Evolutionary conservation across 2,329 filamentous ascomycete genomes (phyloP).

Genomic region (Colletotrichum sp.): DNA sequence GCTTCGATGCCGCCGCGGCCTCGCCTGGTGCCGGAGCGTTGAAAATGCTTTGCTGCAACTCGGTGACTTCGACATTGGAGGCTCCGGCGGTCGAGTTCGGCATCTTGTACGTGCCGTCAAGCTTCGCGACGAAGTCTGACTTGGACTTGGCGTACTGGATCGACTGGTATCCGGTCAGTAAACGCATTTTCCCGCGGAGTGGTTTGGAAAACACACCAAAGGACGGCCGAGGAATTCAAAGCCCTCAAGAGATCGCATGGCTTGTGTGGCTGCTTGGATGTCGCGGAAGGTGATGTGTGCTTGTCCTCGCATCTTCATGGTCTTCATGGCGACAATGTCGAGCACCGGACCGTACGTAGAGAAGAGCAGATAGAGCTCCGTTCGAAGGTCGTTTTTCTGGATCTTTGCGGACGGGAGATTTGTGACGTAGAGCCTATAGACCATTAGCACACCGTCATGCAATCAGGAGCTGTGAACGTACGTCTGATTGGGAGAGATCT

Average conservation of each 20-base stretch:
- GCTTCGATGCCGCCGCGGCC: conserved; percentile 48
- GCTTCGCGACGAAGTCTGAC: conserved; percentile 85
- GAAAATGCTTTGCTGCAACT: conserved; percentile 82
- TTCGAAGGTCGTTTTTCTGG: conserved; percentile 84
- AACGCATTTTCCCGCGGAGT: not conserved
- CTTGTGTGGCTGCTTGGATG: conserved; percentile 88
- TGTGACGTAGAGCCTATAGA: conserved; percentile 78
- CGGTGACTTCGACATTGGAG: conserved; percentile 67
- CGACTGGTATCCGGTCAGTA: conserved; percentile 60
- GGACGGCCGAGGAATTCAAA: conserved; percentile 84
- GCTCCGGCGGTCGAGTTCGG: conserved; percentile 55
- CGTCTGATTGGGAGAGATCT: conserved; percentile 76
- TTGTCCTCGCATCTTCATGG: conserved; percentile 91
- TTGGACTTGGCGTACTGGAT: conserved; percentile 91
- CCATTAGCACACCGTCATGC: not conserved
- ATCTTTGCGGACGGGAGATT: conserved; percentile 89
- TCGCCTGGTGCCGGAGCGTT: conserved; percentile 65
- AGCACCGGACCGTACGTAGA: conserved; percentile 92
- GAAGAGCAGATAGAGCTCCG: conserved; percentile 90
- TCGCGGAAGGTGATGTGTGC: conserved; percentile 93
- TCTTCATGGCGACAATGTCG: conserved; percentile 90
- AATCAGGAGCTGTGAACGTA: conserved; percentile 45
- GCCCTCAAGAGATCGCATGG: conserved; percentile 87
- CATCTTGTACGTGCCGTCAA: conserved; percentile 87
- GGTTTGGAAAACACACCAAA: conserved; percentile 64